These are phyloP conservation scores for Leccinum variicolor DNA, from an alignment of 768 basidiomycete genomes.

Conservation along the genomic window DNA sequence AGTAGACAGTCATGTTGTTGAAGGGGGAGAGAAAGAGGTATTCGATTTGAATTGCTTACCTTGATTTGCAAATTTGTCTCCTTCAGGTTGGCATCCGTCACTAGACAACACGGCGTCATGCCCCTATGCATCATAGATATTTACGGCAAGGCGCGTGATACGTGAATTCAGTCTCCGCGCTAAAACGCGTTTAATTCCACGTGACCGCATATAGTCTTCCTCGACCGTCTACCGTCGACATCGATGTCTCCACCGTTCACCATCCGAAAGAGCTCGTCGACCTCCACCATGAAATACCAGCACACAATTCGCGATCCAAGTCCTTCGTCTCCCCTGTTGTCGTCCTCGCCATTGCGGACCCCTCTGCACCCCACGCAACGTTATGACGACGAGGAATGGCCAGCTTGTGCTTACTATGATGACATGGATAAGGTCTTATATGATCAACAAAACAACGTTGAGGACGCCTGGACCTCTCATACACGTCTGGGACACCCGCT, in stretches of 20 bases:
- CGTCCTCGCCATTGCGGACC: slow-evolving; percentile 21
- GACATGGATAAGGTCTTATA: background rate
- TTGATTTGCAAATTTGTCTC: too few species aligned
- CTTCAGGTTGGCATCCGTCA: too few species aligned
- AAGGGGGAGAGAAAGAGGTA: background rate
- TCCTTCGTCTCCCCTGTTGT: slow-evolving; percentile 17
- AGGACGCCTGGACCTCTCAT: slow-evolving; percentile 6
- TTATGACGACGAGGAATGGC: slow-evolving; percentile 5
- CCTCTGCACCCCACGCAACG: slow-evolving; percentile 10
- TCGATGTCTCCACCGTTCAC: slow-evolving; percentile 28
- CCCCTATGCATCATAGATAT: too few species aligned
- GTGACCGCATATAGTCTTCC: slow-evolving; percentile 29
- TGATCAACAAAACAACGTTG: background rate
- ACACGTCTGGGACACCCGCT: background rate
- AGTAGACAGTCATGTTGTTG: slow-evolving; percentile 24
- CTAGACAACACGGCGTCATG: too few species aligned
- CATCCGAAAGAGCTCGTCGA: slow-evolving; percentile 23
- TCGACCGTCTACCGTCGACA: slow-evolving; percentile 18
- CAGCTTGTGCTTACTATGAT: background rate
- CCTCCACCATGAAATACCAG: slow-evolving; percentile 8
- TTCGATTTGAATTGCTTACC: too few species aligned
- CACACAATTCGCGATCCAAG: background rate
- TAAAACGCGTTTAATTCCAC: slow-evolving; percentile 35
- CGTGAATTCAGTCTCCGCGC: slow-evolving; percentile 27
- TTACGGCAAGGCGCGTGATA: slow-evolving; percentile 19